Evolutionary conservation across 129 eudicot genomes (phyloP), one percentile per base, ranked within the genome.

Genomic region (Pittosporum tobira): DNA sequence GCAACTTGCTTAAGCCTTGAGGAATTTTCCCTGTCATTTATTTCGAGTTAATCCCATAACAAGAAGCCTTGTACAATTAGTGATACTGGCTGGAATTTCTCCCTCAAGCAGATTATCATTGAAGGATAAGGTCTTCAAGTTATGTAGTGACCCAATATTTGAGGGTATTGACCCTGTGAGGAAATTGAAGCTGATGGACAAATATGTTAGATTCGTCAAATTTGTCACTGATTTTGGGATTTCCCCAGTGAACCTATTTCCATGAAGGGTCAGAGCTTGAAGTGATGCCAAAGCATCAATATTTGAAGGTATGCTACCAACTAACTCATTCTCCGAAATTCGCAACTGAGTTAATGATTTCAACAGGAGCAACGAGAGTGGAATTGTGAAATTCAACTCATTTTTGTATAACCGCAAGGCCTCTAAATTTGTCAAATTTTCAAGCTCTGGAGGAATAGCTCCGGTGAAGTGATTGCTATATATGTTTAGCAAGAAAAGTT

Each of bases 81-180:
- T 63, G 53, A 91, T 74, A 22, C 85, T 76, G 0, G 69, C 25
- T 0, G 96, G 96, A 42, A 91, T 66, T 9, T 78, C 38, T 5
- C 99, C 99, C 6, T 67, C 82, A 0, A 91, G 75, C 67, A 36
- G 30, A 48, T 91, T 87, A 60, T 59, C 22, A 27, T 61, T 34
- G 5, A 75, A 59, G 49, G 83, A 70, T 8, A 91, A 65, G 70
- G 76, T 86, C 71, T 62, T 61, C 42, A 91, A 36, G 62, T 87
- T 86, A 45, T 74, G 22, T 18, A 91, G 78, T 2, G 68, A 67
- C 47, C 99, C 99, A 12, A 91, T 83, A 53, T 73, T 74, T 45
- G 62, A 21, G 28, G 99, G 96, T 57, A 91, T 59, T 42, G 80
- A 30, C 6, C 99, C 99, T 12, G 79, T 66, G 48, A 91, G 70